Conservation (phyloP, 345 rosid species). For the Bretschneidera sinensis region DNA sequence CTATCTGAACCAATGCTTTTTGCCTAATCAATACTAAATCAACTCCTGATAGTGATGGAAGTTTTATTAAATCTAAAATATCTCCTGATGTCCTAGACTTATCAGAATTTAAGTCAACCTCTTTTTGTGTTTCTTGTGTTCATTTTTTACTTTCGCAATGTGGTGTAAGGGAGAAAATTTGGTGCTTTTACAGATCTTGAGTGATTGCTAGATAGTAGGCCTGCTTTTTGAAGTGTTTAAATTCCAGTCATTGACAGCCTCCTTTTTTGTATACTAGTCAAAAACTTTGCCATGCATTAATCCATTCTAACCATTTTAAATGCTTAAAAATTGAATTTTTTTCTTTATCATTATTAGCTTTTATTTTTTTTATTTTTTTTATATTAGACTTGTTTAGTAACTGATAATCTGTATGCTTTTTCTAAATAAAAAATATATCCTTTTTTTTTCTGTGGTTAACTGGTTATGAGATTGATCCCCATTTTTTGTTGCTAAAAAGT, state of each 20-base stretch:
- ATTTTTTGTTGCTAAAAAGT: neutral
- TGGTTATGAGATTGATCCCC: neutral
- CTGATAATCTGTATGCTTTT: no score
- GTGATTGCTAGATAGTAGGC: neutral
- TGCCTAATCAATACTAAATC: neutral
- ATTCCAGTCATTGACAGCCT: neutral
- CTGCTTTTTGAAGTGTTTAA: neutral
- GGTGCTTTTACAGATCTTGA: neutral
- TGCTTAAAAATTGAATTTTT: neutral
- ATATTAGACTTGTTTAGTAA: no score
- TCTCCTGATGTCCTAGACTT: neutral
- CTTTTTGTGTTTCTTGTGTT: no score
- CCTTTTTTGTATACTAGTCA: neutral
- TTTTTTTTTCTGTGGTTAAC: neutral
- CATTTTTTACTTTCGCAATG: no score
- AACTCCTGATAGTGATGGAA: neutral
- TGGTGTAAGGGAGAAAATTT: no score
- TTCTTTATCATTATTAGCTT: no score
- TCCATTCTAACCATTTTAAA: neutral
- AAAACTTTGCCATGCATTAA: neutral
- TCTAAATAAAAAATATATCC: no score
- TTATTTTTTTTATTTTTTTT: no score
- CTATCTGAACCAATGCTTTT: neutral
- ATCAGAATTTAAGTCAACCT: no score
- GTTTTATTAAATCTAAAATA: neutral